Evolutionary conservation across 257 asterid species (phyloP).

Genomic region (Paraleonurus japonicus): DNA sequence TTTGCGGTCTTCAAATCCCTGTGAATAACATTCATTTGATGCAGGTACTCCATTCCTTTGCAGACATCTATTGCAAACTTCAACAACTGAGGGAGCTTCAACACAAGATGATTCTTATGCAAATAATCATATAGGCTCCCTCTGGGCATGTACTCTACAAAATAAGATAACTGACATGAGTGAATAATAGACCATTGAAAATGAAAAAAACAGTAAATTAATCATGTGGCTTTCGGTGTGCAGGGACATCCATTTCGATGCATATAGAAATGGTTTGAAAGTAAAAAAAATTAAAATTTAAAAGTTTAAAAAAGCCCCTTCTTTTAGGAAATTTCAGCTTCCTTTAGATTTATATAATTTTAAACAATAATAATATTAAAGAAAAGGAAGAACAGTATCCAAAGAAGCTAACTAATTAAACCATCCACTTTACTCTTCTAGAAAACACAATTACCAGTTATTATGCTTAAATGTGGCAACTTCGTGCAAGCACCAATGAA

Average conservation of each 20-base stretch:
- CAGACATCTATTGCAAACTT: conserved; percentile 82
- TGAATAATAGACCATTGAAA: conserved; percentile 16
- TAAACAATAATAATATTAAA: neutral
- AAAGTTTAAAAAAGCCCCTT: no score
- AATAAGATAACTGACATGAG: conserved; percentile 16
- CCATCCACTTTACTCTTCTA: conserved; percentile 15
- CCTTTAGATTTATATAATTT: neutral
- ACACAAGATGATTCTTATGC: conserved; percentile 53
- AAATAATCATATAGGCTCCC: conserved; percentile 83
- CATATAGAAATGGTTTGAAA: neutral
- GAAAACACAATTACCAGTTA: conserved; percentile 66
- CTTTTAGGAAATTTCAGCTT: conserved; percentile 11
- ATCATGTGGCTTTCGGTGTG: conserved; percentile 18
- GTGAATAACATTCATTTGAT: conserved; percentile 72
- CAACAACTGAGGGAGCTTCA: conserved; percentile 68
- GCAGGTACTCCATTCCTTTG: conserved; percentile 94
- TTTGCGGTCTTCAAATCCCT: conserved; percentile 92
- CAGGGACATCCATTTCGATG: conserved; percentile 10
- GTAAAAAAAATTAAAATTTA: no score
- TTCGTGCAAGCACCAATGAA: conserved; percentile 85
- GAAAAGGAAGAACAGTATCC: conserved; percentile 5
- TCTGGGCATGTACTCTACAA: conserved; percentile 79
- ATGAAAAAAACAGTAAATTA: neutral
- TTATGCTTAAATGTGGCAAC: conserved; percentile 73
- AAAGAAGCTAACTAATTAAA: conserved; percentile 19